Conservation (phyloP, 176 grass and related monocot genomes). For the Rhynchospora pubera region DNA sequence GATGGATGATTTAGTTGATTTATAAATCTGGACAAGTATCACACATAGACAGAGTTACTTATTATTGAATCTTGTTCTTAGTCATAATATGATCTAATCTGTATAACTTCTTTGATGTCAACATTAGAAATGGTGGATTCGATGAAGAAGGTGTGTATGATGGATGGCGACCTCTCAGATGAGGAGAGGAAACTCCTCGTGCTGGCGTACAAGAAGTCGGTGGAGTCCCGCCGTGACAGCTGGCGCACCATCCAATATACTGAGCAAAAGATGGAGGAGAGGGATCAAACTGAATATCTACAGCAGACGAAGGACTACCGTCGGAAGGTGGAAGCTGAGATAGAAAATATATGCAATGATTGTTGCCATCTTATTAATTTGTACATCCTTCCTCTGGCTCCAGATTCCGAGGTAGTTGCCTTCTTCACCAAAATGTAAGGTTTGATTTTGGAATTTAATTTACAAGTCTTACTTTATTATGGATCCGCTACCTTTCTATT, state of each 20-base stretch:
- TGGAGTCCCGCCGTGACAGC: conserved; percentile 21
- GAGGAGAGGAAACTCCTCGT: conserved; percentile 37
- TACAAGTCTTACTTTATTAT: neutral
- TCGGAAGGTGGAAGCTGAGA: conserved; percentile 26
- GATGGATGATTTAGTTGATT: neutral
- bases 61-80: neutral
- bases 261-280: conserved; percentile 29
- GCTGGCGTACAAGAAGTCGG: conserved; percentile 32
- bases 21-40: neutral
- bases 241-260: conserved; percentile 29
- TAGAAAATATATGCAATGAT: conserved; percentile 31
- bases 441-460: neutral
- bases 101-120: neutral
- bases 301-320: conserved; percentile 22
- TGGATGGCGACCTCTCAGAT: conserved; percentile 26
- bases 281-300: conserved; percentile 20
- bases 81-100: neutral
- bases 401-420: conserved; percentile 5
- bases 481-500: neutral
- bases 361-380: conserved; percentile 26
- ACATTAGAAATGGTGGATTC: conserved; percentile 34
- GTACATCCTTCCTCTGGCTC: conserved; percentile 21
- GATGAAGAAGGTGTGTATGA: conserved; percentile 31
- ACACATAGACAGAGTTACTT: neutral
- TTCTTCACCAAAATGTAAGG: conserved; percentile 44